These are phyloP conservation scores for Sugiyamaella marilandica DNA, from an alignment of 805 yeast genomes.

Conservation along the genomic window DNA sequence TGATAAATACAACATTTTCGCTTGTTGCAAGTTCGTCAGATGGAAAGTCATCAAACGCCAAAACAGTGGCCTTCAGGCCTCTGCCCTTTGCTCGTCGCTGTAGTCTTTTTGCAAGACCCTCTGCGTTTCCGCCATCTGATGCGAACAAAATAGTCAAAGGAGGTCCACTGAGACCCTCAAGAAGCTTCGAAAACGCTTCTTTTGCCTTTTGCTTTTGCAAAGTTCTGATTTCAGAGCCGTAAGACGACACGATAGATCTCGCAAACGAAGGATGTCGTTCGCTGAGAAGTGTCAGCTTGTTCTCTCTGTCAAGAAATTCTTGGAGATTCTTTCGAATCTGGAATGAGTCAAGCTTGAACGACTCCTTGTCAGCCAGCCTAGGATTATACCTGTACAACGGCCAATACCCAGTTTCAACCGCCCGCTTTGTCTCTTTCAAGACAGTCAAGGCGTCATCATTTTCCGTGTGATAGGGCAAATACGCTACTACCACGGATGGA, in stretches of 20 bases:
- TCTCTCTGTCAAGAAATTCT: conserved; percentile 83
- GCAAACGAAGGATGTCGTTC: conserved; percentile 68
- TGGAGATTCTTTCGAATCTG: conserved; percentile 70
- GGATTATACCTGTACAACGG: conserved; percentile 90
- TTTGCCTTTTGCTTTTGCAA: conserved; percentile 65
- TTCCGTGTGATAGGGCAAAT: conserved; percentile 70
- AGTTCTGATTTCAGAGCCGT: conserved; percentile 54
- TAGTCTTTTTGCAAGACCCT: conserved; percentile 71
- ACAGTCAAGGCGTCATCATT: conserved; percentile 61
- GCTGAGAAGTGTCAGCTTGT: conserved; percentile 74
- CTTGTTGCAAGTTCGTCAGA: conserved; percentile 70
- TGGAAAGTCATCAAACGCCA: conserved; percentile 67
- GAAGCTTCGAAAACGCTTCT: conserved; percentile 66
- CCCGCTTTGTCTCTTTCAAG: conserved; percentile 78
- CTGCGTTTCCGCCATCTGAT: conserved; percentile 89
- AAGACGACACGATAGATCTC: conserved; percentile 60
- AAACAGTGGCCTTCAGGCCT: conserved; percentile 62
- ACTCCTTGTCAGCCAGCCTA: conserved; percentile 40
- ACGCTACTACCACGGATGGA: conserved; percentile 87
- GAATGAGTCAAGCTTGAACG: conserved; percentile 80
- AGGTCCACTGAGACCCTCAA: conserved; percentile 89
- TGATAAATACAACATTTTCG: conserved; percentile 60
- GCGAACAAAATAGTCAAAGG: conserved; percentile 84
- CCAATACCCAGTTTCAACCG: conserved; percentile 95
- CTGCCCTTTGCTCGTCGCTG: conserved; percentile 74